Evolutionary conservation across 306 rosid genomes (phyloP), one percentile per base, ranked within the genome.

Genomic region (Quercus robur): DNA sequence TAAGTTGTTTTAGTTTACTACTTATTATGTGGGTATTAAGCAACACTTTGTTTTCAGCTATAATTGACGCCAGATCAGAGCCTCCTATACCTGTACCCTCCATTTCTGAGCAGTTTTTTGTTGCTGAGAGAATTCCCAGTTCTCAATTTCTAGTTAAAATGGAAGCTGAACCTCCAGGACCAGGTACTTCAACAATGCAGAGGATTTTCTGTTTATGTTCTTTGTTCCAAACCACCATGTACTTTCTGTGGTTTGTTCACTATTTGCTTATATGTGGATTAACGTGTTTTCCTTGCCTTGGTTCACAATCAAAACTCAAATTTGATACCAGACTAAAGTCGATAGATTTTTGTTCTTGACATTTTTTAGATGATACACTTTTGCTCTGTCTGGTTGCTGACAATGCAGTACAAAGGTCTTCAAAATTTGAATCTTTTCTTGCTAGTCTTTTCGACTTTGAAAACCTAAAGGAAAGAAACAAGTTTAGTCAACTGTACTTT

Each of bases 81-180:
- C 67, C 77, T 51, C 25, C 85, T 72, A 63, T 73, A 69, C 74
- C 87, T 72, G 66, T 77, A 69, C 76, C 86, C 81, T 61, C 86
- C 81, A 57, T 83, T 79, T 75, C 83, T 59, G 59, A 46, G 19
- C 77, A 79, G 74, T 25, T 52, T 75, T 44, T 56, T 25, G 52
- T 54, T 73, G 6, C 51, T 15, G 4, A 31, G 23, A 73, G 67
- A 69, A 15, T 83, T 73, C 68, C 84, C 83, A 75, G 67, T 71
- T 55, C 88, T 80, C 91, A 84, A 77, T 79, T 80, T 84, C 77
- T 83, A 69, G 57, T 85, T 51, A 82, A 79, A 79, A 84, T 85
- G 81, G 88, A 91, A 83, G 92, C 93, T 86, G 71, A 90, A 86
- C 80, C 98, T 83, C 90, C 97, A 83, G 98, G 98, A 91, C 90